phyloP scores from a whole-genome alignment of 345 rosid genomes.

The Salix udensis region DNA sequence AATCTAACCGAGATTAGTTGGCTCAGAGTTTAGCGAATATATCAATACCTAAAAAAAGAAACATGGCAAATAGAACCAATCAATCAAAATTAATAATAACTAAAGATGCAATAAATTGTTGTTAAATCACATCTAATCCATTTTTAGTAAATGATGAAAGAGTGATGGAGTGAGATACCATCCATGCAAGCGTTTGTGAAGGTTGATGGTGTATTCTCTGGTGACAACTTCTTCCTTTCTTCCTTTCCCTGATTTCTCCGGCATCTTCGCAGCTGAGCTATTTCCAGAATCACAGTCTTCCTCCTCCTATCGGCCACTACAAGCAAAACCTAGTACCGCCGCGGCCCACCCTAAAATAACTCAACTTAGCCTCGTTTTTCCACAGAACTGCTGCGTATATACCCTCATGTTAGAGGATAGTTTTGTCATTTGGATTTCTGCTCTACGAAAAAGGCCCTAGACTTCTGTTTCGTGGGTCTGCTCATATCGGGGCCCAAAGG shows the following conservation, averaged over 20 bases:
- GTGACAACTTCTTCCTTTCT: conserved; percentile 43
- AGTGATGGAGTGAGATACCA: conserved; percentile 16
- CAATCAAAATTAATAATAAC: background rate
- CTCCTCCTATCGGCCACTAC: background rate
- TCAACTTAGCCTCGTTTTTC: background rate
- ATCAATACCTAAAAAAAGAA: background rate
- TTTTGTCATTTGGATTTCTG: background rate
- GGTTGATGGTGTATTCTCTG: conserved; percentile 40
- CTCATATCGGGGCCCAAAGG: background rate
- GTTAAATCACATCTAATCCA: background rate
- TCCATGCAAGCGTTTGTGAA: conserved; percentile 43
- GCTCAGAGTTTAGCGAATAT: background rate
- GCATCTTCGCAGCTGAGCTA: conserved; percentile 16
- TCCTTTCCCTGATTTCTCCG: conserved; percentile 24
- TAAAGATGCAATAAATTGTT: background rate
- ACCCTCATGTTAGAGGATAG: background rate
- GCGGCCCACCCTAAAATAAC: background rate
- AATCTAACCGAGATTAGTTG: background rate
- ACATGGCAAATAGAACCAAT: background rate
- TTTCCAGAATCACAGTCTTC: background rate
- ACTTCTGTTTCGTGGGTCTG: background rate
- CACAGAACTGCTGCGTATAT: background rate
- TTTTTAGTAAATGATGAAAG: background rate
- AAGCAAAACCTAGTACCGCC: background rate
- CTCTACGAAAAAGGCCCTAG: background rate